Evolutionary conservation across 352 stramenopile genomes (phyloP).

Genomic region (Phytophthora tubulina): DNA sequence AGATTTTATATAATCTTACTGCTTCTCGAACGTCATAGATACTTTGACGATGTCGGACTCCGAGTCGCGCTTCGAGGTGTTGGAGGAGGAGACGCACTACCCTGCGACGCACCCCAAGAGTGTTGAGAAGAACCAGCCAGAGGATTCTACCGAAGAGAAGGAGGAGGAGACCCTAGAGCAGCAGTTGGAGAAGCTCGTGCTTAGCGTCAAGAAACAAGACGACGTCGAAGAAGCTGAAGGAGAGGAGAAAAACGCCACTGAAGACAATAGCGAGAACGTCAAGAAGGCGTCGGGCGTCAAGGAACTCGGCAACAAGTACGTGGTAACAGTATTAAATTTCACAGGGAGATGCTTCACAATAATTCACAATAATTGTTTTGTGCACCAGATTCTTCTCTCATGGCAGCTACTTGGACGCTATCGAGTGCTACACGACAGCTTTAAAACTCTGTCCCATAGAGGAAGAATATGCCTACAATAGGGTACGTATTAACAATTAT

Average conservation of each 20-base stretch:
- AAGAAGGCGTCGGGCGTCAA: conserved; percentile 81
- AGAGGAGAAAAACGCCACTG: conserved; percentile 37
- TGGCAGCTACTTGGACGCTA: conserved; percentile 78
- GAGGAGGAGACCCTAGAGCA: conserved; percentile 72
- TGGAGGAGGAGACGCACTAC: conserved; percentile 89
- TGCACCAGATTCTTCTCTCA: conserved; percentile 70
- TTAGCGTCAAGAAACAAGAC: conserved; percentile 40
- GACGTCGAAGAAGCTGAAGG: conserved; percentile 36
- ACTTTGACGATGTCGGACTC: conserved; percentile 32
- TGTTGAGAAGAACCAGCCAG: conserved; percentile 12
- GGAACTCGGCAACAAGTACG: conserved; percentile 87
- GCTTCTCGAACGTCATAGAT: conserved; percentile 30
- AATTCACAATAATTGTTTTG: conserved; percentile 1
- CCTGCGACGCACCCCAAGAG: conserved; percentile 51
- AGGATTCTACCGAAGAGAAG: conserved; percentile 23
- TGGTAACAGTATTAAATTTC: background rate
- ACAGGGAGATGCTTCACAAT: too few species aligned
- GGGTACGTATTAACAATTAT: conserved; percentile 40
- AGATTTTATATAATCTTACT: too few species aligned
- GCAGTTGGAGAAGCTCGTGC: conserved; percentile 66
- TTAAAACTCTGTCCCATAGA: conserved; percentile 82
- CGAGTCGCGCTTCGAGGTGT: conserved; percentile 80
- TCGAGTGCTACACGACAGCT: conserved; percentile 88
- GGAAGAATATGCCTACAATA: conserved; percentile 84
- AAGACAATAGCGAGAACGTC: conserved; percentile 47